These are phyloP conservation scores for Rhizopogon vulgaris DNA, from an alignment of 768 basidiomycete genomes.

Conservation along the genomic window DNA sequence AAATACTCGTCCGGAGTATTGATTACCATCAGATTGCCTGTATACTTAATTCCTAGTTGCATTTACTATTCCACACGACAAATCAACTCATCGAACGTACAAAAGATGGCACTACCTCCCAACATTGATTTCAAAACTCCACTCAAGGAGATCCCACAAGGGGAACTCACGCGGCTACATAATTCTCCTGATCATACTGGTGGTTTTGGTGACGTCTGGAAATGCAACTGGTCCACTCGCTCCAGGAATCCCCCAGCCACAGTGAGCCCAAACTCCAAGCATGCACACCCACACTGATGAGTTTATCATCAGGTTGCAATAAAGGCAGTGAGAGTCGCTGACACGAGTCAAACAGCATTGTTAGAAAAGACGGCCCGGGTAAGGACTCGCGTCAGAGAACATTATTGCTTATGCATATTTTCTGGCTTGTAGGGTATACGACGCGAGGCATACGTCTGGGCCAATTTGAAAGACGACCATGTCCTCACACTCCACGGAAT, in stretches of 20 bases:
- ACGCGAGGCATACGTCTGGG: constrained; percentile 27
- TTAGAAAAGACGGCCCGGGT: background rate
- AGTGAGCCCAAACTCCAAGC: background rate
- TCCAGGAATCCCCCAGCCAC: background rate
- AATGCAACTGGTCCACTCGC: background rate
- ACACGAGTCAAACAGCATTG: background rate
- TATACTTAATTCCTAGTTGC: background rate
- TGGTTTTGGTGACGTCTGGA: background rate
- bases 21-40: background rate
- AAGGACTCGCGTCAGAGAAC: background rate
- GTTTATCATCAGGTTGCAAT: background rate
- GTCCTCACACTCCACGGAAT: constrained; percentile 25
- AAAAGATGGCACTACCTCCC: background rate
- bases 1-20: background rate
- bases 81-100: background rate
- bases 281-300: background rate
- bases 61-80: background rate
- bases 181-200: background rate
- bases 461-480: constrained; percentile 21
- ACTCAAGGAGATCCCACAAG: background rate
- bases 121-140: background rate
- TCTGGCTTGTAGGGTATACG: constrained; percentile 13
- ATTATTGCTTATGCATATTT: background rate
- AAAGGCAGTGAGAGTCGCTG: background rate
- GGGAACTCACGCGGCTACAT: background rate